A percentile compares a stretch with the other conserved stretches of the same genome.
These are phyloP conservation scores for Forsythia suspensa DNA, from an alignment of 257 asterid genomes.

Conservation along the genomic window DNA sequence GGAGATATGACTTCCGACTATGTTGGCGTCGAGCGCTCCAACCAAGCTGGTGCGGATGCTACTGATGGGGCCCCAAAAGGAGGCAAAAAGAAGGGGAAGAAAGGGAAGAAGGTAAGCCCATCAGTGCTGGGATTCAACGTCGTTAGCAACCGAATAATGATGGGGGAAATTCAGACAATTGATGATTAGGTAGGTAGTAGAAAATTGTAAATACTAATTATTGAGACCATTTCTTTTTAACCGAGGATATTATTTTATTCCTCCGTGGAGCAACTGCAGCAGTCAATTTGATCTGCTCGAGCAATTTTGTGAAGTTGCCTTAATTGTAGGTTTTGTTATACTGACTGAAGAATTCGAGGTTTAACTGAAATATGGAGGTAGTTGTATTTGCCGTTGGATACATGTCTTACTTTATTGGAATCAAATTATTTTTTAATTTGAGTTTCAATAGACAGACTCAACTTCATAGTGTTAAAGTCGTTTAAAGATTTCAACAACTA, in stretches of 20 bases:
- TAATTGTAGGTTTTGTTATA: conserved; percentile 24
- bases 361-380: not conserved
- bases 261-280: conserved; percentile 47
- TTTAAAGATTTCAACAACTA: no score
- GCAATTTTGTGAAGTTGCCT: conserved; percentile 52
- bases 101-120: conserved; percentile 85
- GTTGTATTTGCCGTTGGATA: not conserved
- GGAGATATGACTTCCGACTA: conserved; percentile 40
- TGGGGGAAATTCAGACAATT: conserved; percentile 92
- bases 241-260: conserved; percentile 39
- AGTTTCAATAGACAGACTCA: no score
- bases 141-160: conserved; percentile 96
- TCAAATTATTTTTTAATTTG: not conserved
- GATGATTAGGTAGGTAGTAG: conserved; percentile 52
- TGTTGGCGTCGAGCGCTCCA: conserved; percentile 35
- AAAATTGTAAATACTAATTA: conserved; percentile 52
- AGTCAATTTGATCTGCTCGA: conserved; percentile 50
- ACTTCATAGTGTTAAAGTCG: no score
- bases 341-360: not conserved
- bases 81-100: conserved; percentile 76
- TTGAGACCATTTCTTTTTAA: conserved; percentile 18
- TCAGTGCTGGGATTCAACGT: conserved; percentile 89
- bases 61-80: conserved; percentile 48
- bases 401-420: not conserved
- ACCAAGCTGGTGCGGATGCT: conserved; percentile 28